Evolutionary conservation across 2,329 filamentous ascomycete species (phyloP).

Genomic region (Arthrinium phaeospermum): DNA sequence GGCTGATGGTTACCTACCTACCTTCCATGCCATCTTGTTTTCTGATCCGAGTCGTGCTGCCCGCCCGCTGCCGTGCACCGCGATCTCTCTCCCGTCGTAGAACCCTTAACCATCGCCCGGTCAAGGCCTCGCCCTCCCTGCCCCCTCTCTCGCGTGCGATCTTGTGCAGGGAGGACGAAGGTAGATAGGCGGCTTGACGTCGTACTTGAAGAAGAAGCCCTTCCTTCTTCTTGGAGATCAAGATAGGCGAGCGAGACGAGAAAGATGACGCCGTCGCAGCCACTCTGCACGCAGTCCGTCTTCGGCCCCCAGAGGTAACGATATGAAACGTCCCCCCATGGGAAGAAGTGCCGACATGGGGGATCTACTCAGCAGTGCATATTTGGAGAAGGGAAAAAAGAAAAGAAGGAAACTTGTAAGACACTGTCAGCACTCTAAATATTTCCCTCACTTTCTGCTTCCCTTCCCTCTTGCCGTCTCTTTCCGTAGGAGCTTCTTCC

Average conservation of each 20-base stretch:
- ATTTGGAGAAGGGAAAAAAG: neutral
- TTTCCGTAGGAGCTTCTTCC: neutral
- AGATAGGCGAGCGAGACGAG: too few relatives aligned
- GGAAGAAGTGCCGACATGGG: neutral
- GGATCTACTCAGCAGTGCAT: neutral
- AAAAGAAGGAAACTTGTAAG: neutral
- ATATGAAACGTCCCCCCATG: neutral
- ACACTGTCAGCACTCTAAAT: constrained; percentile 13
- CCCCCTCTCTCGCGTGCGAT: neutral
- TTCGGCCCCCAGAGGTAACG: neutral
- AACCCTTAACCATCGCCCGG: neutral
- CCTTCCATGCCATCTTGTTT: neutral
- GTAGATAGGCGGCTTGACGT: neutral
- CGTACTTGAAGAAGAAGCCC: neutral
- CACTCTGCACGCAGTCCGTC: too few relatives aligned
- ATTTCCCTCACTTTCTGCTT: neutral
- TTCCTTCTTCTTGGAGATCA: too few relatives aligned
- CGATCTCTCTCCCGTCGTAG: neutral
- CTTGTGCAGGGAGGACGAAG: neutral
- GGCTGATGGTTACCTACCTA: neutral
- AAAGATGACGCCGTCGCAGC: too few relatives aligned
- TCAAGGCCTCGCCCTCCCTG: neutral
- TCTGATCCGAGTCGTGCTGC: constrained; percentile 11
- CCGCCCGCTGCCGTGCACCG: constrained; percentile 3
- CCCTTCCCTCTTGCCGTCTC: neutral